Evolutionary conservation across 352 stramenopile species (phyloP).

Genomic region (Thalassiosira mediterranea): DNA sequence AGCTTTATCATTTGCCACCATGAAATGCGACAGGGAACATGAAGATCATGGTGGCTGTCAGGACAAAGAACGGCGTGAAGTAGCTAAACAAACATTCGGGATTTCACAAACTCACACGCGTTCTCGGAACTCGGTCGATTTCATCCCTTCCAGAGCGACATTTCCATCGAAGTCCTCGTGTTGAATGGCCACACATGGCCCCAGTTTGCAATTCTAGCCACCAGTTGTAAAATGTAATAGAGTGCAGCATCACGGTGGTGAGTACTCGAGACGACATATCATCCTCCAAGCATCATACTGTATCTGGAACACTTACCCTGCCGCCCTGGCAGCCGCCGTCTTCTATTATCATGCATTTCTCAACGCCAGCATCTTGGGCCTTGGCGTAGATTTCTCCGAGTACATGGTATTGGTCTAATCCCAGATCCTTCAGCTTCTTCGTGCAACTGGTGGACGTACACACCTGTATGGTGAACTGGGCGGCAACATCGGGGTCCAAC

Average conservation of each 20-base stretch:
- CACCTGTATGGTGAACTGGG: conserved; percentile 79
- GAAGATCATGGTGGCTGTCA: too few relatives aligned
- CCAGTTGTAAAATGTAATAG: too few relatives aligned
- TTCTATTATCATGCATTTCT: conserved; percentile 61
- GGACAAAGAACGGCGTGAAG: too few relatives aligned
- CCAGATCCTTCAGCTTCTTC: conserved; percentile 54
- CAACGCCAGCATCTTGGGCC: conserved; percentile 28
- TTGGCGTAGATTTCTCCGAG: conserved; percentile 66
- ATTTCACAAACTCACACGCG: too few relatives aligned
- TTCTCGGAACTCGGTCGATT: conserved; percentile 59
- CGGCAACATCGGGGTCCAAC: too few relatives aligned
- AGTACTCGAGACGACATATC: too few relatives aligned
- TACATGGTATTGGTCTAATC: conserved; percentile 68
- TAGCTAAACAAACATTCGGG: too few relatives aligned
- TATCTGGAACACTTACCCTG: too few relatives aligned
- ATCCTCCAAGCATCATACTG: too few relatives aligned
- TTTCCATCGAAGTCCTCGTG: conserved; percentile 79
- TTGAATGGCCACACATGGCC: conserved; percentile 73
- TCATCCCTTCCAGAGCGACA: conserved; percentile 79
- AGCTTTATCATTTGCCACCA: too few relatives aligned
- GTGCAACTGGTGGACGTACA: conserved; percentile 74
- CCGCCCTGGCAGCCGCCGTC: conserved; percentile 70
- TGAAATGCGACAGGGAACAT: too few relatives aligned
- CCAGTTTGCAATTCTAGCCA: conserved; percentile 73
- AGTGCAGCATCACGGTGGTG: too few relatives aligned